Percentiles rank a stretch among this genome's conserved stretches.
These are phyloP conservation scores for Fusarium cicatricum DNA, from an alignment of 2,329 filamentous ascomycete genomes.

Conservation along the genomic window DNA sequence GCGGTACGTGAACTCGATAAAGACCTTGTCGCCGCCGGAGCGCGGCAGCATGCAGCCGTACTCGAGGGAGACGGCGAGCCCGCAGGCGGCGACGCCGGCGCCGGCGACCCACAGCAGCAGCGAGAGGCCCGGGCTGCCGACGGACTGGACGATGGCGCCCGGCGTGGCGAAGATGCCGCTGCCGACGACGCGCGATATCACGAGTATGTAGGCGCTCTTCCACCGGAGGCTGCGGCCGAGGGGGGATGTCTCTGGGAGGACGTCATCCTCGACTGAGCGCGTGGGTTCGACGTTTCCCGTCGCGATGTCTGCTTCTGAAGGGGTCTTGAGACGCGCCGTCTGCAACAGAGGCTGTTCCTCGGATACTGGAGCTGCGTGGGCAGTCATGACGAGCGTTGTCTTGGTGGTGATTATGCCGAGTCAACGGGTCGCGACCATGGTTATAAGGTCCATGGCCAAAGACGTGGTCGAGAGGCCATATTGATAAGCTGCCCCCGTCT, in stretches of 20 bases:
- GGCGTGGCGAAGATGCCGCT: constrained; percentile 78
- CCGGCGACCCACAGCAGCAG: constrained; percentile 70
- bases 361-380: too few relatives aligned
- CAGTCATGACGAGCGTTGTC: too few relatives aligned
- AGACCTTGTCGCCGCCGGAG: constrained; percentile 74
- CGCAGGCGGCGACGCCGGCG: constrained; percentile 67
- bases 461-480: too few relatives aligned
- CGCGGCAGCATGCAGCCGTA: constrained; percentile 76
- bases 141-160: constrained; percentile 70
- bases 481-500: too few relatives aligned
- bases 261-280: constrained; percentile 61
- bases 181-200: constrained; percentile 74
- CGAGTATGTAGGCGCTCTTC: constrained; percentile 71
- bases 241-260: constrained; percentile 65
- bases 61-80: constrained; percentile 69
- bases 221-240: constrained; percentile 68
- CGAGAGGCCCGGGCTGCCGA: constrained; percentile 71
- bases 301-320: not conserved
- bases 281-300: constrained; percentile 9
- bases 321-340: too few relatives aligned
- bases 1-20: constrained; percentile 74
- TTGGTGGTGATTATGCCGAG: too few relatives aligned
- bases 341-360: too few relatives aligned
- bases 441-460: too few relatives aligned
- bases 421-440: too few relatives aligned